Percentiles rank a stretch among this genome's conserved stretches.
Evolutionary conservation across 352 stramenopile genomes (phyloP).

Genomic region (Thraustotheca clavata): DNA sequence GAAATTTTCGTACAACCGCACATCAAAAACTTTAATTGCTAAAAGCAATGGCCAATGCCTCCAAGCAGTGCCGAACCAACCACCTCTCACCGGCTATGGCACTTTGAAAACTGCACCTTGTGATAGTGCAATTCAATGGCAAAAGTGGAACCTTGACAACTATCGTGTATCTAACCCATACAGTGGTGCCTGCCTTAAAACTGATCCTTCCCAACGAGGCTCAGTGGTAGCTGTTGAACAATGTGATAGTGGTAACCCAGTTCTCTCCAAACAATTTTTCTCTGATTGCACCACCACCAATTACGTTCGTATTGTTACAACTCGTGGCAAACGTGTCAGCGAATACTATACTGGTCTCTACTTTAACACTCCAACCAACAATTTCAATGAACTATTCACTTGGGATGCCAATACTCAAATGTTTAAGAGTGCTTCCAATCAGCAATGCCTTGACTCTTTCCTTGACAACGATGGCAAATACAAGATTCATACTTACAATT

Average conservation of each 20-base stretch:
- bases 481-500: conserved; percentile 40
- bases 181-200: background rate
- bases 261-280: background rate
- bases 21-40: background rate
- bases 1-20: background rate
- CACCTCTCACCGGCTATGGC: background rate
- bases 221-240: background rate
- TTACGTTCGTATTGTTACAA: background rate
- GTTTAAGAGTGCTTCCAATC: background rate
- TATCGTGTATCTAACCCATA: background rate
- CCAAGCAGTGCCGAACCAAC: background rate
- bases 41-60: background rate
- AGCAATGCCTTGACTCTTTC: conserved; percentile 9
- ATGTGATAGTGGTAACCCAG: background rate
- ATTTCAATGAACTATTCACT: background rate
- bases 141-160: conserved; percentile 41
- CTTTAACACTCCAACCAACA: background rate
- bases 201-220: background rate
- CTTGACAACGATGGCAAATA: background rate
- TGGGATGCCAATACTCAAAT: background rate
- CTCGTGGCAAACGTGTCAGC: background rate
- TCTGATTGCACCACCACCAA: background rate
- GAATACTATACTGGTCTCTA: background rate
- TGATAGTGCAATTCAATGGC: conserved; percentile 47
- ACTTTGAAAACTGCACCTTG: conserved; percentile 23